Base-by-base conservation (phyloP, 805 yeast species). In the Barnettozyma populi region DNA sequence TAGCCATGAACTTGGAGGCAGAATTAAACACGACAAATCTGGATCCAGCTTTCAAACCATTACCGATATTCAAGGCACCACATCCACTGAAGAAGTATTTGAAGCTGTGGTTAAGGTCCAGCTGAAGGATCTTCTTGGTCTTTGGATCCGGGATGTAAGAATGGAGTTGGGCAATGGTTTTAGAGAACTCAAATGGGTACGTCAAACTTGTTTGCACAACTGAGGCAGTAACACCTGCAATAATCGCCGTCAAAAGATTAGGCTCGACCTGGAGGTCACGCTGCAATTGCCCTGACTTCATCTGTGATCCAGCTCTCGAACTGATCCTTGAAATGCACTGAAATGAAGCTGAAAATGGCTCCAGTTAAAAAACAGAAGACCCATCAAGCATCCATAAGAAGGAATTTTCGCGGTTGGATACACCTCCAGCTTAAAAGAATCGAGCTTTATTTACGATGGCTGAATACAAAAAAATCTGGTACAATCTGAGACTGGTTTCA, bases 11-110 rank as follows among this genome's bases (percentile, higher is more conserved):
- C 57, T 80, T 76, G 21, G 89, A 79, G 48, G 84, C 81, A 69
- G 81, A 78, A 52, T 88, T 86, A 69, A 86, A 92, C 43, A 84
- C 76, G 23, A 82, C 69, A 57, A 90, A 80, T 48, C 98, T 68
- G 7, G 89, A 77, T 7, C 79, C 72, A 5, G 95, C 83, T 64
- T 90, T 90, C 46, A 82, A 57, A 1, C 87, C 74, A 50, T 82
- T 80, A 5, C 97, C 97, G 0, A 81, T 53, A 34, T 88, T 84
- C 50, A 89, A 65, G 0, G 95, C 88, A 44, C 86, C 77, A 56
- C 87, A 79, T 1, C 98, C 97, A 21, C 70, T 61, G 49, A 70
- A 69, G 51, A 64, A 69, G 27, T 57, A 54, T 42, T 66, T 70
- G n/a, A 68, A 54, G 41, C 67, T 64, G 43, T 61, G 64, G 45